Conservation (phyloP, 306 rosid species). For the Nissolia schottii region DNA sequence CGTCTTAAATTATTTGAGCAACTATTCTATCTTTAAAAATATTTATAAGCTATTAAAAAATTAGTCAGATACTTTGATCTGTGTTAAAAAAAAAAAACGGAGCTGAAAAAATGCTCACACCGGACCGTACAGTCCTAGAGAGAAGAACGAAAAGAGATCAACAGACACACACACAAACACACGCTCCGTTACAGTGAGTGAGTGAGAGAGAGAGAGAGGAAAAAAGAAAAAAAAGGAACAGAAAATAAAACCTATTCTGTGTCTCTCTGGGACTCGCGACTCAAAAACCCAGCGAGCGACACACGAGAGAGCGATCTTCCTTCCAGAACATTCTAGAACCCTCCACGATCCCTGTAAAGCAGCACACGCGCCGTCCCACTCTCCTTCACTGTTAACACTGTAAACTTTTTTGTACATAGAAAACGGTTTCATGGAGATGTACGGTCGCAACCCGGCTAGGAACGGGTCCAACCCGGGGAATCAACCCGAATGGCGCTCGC, state of each 20-base stretch:
- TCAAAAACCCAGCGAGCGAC: not conserved
- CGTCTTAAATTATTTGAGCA: too few species aligned
- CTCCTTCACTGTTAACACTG: not conserved
- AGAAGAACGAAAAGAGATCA: slow-evolving; percentile 13
- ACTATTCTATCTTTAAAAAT: too few species aligned
- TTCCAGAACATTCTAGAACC: slow-evolving; percentile 35
- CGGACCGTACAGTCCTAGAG: slow-evolving; percentile 41
- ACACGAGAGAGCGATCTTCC: slow-evolving; percentile 31
- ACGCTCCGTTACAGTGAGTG: slow-evolving; percentile 31
- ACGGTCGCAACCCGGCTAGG: slow-evolving; percentile 55
- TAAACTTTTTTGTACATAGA: slow-evolving; percentile 23
- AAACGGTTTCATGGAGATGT: slow-evolving; percentile 50
- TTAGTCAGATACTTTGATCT: too few species aligned
- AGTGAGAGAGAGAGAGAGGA: too few species aligned
- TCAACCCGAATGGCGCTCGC: slow-evolving; percentile 66
- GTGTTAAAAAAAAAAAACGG: not conserved
- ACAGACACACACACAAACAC: not conserved
- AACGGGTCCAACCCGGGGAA: slow-evolving; percentile 54
- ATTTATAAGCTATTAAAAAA: too few species aligned
- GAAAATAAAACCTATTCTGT: not conserved
- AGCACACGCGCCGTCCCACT: not conserved
- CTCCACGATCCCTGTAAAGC: slow-evolving; percentile 14
- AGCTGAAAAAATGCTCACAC: slow-evolving; percentile 22
- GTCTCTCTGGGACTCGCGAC: slow-evolving; percentile 20
- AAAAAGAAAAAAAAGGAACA: not conserved